Conservation (phyloP, 768 basidiomycete genomes). For the Mycena floridula region DNA sequence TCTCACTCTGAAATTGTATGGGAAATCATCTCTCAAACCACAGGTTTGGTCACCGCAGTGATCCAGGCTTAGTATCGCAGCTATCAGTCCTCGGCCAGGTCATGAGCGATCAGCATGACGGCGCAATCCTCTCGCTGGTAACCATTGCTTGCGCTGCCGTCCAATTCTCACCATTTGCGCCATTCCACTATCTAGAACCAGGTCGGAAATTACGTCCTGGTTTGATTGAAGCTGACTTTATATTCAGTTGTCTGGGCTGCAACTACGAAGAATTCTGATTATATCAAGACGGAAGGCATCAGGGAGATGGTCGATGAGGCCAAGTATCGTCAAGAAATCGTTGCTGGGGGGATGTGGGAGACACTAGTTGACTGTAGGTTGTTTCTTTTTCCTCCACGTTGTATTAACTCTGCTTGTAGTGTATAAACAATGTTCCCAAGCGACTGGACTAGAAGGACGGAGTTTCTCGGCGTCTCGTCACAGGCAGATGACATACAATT, state of each 20-base stretch:
- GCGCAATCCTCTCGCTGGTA: not conserved
- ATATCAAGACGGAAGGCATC: conserved; percentile 19
- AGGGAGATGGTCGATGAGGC: conserved; percentile 32
- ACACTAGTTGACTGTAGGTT: conserved; percentile 45
- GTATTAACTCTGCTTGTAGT: too few relatives aligned
- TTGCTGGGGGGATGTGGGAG: conserved; percentile 34
- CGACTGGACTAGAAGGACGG: conserved; percentile 34
- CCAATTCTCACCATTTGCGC: conserved; percentile 19
- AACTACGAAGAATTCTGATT: not conserved
- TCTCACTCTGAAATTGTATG: not conserved
- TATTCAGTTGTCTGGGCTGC: not conserved
- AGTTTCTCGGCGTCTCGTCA: conserved; percentile 5
- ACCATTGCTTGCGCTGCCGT: conserved; percentile 17
- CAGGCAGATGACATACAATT: not conserved
- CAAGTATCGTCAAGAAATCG: conserved; percentile 39
- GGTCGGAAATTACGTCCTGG: not conserved
- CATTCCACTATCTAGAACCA: conserved; percentile 5
- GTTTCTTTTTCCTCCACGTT: too few relatives aligned
- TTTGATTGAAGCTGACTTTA: not conserved
- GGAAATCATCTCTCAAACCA: not conserved
- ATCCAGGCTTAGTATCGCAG: not conserved
- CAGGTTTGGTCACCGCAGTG: not conserved
- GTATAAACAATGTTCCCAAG: conserved; percentile 9
- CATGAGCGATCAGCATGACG: not conserved
- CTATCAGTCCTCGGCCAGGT: not conserved